Evolutionary conservation across 2,329 filamentous ascomycete species (phyloP).

Genomic region (Seiridium unicorne): DNA sequence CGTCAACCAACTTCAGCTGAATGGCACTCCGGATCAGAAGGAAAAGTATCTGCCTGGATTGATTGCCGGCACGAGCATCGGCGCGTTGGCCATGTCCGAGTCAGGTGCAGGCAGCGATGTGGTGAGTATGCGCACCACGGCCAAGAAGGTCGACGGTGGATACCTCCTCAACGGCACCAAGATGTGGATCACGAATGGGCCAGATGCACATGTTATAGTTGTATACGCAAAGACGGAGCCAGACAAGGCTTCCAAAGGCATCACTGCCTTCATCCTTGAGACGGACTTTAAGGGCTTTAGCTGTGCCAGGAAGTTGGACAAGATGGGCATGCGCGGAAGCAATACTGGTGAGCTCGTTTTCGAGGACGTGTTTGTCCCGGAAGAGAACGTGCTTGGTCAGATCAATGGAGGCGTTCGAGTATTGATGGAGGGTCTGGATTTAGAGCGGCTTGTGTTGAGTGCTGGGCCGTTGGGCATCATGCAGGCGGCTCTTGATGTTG

Average conservation of each 20-base stretch:
- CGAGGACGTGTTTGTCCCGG: constrained; percentile 85
- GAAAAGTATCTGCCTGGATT: constrained; percentile 74
- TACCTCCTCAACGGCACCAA: constrained; percentile 86
- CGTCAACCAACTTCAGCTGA: constrained; percentile 93
- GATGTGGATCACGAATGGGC: constrained; percentile 99
- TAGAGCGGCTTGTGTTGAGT: constrained; percentile 88
- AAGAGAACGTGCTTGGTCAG: constrained; percentile 75
- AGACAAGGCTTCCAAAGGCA: constrained; percentile 78
- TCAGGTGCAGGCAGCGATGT: constrained; percentile 89
- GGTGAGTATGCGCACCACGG: constrained; percentile 89
- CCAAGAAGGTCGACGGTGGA: constrained; percentile 77
- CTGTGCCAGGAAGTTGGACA: constrained; percentile 88
- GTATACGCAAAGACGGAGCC: constrained; percentile 97
- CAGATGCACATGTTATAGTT: constrained; percentile 87
- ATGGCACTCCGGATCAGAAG: constrained; percentile 80
- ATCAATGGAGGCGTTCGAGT: constrained; percentile 84
- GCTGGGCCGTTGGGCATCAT: constrained; percentile 91
- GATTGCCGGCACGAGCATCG: constrained; percentile 77
- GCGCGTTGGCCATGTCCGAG: constrained; percentile 93
- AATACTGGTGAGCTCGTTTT: constrained; percentile 95
- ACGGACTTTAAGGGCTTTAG: constrained; percentile 72
- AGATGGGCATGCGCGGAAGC: constrained; percentile 95
- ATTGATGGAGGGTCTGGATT: constrained; percentile 92
- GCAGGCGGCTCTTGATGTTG: constrained; percentile 82
- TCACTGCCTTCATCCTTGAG: constrained; percentile 91